A percentile compares a stretch with the other conserved stretches of the same genome.
Conservation (phyloP, 495 filamentous ascomycete genomes). For the Aspergillus baeticus region DNA sequence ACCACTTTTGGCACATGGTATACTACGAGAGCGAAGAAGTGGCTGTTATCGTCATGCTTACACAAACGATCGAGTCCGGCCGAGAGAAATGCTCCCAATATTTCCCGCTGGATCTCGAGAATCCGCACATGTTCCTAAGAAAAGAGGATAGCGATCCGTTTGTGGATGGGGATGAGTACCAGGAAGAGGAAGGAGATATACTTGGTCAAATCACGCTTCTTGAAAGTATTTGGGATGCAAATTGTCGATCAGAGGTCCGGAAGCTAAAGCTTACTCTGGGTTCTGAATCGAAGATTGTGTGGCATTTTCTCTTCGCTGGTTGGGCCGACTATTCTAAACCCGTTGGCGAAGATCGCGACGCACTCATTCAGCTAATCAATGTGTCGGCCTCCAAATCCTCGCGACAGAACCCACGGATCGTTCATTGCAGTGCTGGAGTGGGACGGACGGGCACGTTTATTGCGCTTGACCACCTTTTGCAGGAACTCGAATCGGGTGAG, state of each 20-base stretch:
- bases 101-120: constrained; percentile 64
- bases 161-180: constrained; percentile 24
- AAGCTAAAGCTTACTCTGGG: constrained; percentile 55
- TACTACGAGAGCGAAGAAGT: constrained; percentile 78
- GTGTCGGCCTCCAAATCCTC: constrained; percentile 70
- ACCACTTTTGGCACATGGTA: constrained; percentile 95
- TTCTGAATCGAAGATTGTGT: constrained; percentile 67
- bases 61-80: constrained; percentile 79
- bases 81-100: constrained; percentile 91
- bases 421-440: constrained; percentile 94
- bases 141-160: constrained; percentile 43
- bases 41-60: constrained; percentile 93
- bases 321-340: constrained; percentile 96
- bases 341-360: constrained; percentile 71
- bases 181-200: constrained; percentile 16
- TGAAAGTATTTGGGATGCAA: constrained; percentile 44
- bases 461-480: constrained; percentile 83
- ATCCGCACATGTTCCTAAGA: constrained; percentile 60
- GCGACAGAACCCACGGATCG: constrained; percentile 74
- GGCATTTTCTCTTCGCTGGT: constrained; percentile 85
- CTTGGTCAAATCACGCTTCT: constrained; percentile 48
- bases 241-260: constrained; percentile 53
- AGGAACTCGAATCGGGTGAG: constrained; percentile 74
- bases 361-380: constrained; percentile 75
- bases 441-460: constrained; percentile 95